Percentiles rank a stretch among this genome's conserved stretches.
Evolutionary conservation across 805 yeast genomes (phyloP).

Genomic region (Saccharomycopsis fibuligera): DNA sequence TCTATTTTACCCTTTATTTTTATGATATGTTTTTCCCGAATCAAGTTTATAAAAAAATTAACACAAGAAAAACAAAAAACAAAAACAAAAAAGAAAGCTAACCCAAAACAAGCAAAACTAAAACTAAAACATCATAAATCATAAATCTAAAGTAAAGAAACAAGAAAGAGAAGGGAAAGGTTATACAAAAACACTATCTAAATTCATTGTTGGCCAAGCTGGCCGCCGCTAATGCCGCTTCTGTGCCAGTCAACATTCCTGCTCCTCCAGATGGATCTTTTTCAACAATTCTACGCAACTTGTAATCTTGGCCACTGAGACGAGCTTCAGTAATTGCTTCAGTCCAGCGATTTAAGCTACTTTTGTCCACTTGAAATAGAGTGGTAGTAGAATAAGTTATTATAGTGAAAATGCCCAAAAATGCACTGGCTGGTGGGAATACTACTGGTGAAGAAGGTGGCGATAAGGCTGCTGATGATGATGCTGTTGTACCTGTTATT

Average conservation of each 20-base stretch:
- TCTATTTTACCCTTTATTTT: too few relatives aligned
- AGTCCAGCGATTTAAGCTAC: conserved; percentile 46
- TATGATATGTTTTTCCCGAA: not conserved
- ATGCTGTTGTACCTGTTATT: too few relatives aligned
- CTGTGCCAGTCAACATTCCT: conserved; percentile 25
- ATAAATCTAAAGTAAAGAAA: too few relatives aligned
- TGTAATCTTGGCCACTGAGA: conserved; percentile 38
- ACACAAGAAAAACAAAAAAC: not conserved
- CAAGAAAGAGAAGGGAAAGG: not conserved
- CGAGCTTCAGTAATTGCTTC: conserved; percentile 39
- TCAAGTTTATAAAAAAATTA: too few relatives aligned
- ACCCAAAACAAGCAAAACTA: not conserved
- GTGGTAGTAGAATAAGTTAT: conserved; percentile 36
- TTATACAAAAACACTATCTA: not conserved
- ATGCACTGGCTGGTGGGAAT: conserved; percentile 23
- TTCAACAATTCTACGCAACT: conserved; percentile 24
- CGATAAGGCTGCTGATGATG: too few relatives aligned
- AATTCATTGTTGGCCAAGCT: conserved; percentile 21
- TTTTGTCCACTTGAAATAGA: conserved; percentile 46
- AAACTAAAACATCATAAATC: not conserved
- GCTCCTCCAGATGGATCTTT: conserved; percentile 23
- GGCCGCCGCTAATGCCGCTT: conserved; percentile 31
- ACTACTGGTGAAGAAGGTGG: conserved; percentile 5
- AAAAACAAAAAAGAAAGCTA: not conserved
- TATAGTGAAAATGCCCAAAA: conserved; percentile 45